Evolutionary conservation across 768 basidiomycete genomes (phyloP).

Genomic region (Lentinula edodes): DNA sequence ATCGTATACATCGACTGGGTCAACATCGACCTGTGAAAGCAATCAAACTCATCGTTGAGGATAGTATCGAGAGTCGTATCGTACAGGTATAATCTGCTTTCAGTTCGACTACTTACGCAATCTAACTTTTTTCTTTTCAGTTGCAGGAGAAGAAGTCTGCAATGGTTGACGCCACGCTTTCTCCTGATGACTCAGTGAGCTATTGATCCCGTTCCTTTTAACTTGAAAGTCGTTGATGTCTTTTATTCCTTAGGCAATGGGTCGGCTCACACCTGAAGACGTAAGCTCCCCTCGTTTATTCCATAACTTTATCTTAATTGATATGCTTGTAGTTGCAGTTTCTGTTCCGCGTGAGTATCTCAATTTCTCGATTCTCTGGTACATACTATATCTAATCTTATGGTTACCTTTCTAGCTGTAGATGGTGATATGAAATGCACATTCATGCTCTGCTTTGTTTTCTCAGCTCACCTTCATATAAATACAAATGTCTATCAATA

Average conservation of each 20-base stretch:
- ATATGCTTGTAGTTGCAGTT: constrained; percentile 30
- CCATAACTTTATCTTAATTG: background rate
- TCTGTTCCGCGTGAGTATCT: constrained; percentile 36
- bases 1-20: constrained; percentile 94
- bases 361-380: background rate
- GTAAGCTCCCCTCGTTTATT: constrained; percentile 28
- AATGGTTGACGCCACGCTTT: constrained; percentile 87
- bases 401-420: background rate
- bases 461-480: background rate
- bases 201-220: background rate
- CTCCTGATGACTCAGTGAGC: constrained; percentile 72
- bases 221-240: background rate
- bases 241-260: constrained; percentile 65
- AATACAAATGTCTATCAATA: too few relatives aligned
- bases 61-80: constrained; percentile 94
- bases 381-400: background rate
- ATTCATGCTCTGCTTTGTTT: too few relatives aligned
- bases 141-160: constrained; percentile 97
- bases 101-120: background rate
- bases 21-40: constrained; percentile 91
- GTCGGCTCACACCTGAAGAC: constrained; percentile 84
- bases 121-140: constrained; percentile 24
- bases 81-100: constrained; percentile 53
- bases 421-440: background rate
- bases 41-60: constrained; percentile 91